Evolutionary conservation across 371 early-diverging fungal species (phyloP).

Genomic region (Mucor piriformis): DNA sequence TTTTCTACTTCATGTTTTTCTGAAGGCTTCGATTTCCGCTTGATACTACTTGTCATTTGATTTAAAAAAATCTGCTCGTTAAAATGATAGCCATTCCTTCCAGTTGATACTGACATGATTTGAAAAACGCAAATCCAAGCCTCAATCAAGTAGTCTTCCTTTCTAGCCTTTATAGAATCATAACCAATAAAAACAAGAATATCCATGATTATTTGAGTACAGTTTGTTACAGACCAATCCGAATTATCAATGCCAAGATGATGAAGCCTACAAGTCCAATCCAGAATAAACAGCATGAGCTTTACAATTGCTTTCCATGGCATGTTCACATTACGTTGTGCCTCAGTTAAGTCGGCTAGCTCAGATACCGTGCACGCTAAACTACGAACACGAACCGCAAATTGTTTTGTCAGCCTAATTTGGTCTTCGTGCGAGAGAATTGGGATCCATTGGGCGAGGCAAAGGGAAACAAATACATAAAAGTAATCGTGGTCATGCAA

Average conservation of each 20-base stretch:
- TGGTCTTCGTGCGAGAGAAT: background rate
- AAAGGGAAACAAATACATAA: constrained; percentile 22
- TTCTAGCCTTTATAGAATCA: background rate
- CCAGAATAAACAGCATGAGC: constrained; percentile 12
- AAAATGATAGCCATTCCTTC: constrained; percentile 10
- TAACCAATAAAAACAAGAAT: constrained; percentile 17
- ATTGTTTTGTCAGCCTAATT: background rate
- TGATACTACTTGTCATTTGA: constrained; percentile 11
- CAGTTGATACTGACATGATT: constrained; percentile 22
- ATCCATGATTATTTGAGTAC: constrained; percentile 14
- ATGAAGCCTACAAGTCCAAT: constrained; percentile 28
- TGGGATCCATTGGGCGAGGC: constrained; percentile 20
- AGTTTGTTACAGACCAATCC: constrained; percentile 16
- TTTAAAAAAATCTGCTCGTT: constrained; percentile 8
- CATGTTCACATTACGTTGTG: background rate
- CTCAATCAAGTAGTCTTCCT: constrained; percentile 11
- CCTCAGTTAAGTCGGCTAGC: background rate
- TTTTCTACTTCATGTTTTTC: background rate
- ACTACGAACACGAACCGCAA: constrained; percentile 6
- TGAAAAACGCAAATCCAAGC: constrained; percentile 24
- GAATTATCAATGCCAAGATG: constrained; percentile 8
- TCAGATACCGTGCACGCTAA: background rate
- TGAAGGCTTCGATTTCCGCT: background rate
- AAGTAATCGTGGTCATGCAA: constrained; percentile 14
- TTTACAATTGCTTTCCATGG: constrained; percentile 17